Conservation (phyloP, 2,329 filamentous ascomycete species). For the Botryotinia calthae region DNA sequence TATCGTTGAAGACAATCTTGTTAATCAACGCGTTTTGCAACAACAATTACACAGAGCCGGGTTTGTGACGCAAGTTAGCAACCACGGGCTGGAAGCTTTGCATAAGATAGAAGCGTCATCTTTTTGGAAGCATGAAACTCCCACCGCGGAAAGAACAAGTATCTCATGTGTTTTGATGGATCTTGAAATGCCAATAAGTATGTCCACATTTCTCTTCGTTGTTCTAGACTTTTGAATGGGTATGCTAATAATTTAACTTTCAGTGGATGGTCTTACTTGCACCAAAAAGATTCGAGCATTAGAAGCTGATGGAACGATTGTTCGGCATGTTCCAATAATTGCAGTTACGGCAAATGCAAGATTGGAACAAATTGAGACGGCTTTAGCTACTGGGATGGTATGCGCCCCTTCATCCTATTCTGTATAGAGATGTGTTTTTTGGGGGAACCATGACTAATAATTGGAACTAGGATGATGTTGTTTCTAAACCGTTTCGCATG, state of each 20-base stretch:
- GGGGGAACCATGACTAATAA: slow-evolving; percentile 26
- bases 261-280: slow-evolving; percentile 72
- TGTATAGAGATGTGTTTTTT: neutral
- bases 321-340: slow-evolving; percentile 70
- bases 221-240: slow-evolving; percentile 49
- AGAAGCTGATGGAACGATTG: slow-evolving; percentile 59
- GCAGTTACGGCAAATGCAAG: slow-evolving; percentile 81
- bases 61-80: slow-evolving; percentile 60
- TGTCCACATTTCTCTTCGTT: slow-evolving; percentile 52
- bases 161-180: slow-evolving; percentile 74
- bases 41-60: slow-evolving; percentile 60
- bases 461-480: slow-evolving; percentile 62
- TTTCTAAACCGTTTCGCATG: slow-evolving; percentile 78
- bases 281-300: slow-evolving; percentile 66
- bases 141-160: slow-evolving; percentile 39
- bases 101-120: slow-evolving; percentile 54
- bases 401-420: slow-evolving; percentile 34
- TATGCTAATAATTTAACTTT: neutral
- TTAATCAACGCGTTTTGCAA: slow-evolving; percentile 63
- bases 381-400: slow-evolving; percentile 71
- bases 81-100: slow-evolving; percentile 62
- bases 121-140: slow-evolving; percentile 46
- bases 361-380: slow-evolving; percentile 69
- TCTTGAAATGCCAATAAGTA: slow-evolving; percentile 72
- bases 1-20: slow-evolving; percentile 66